Evolutionary conservation across 139 green algal species (phyloP), one percentile per base, ranked within the genome.

Genomic region (Klebsormidium nitens): DNA sequence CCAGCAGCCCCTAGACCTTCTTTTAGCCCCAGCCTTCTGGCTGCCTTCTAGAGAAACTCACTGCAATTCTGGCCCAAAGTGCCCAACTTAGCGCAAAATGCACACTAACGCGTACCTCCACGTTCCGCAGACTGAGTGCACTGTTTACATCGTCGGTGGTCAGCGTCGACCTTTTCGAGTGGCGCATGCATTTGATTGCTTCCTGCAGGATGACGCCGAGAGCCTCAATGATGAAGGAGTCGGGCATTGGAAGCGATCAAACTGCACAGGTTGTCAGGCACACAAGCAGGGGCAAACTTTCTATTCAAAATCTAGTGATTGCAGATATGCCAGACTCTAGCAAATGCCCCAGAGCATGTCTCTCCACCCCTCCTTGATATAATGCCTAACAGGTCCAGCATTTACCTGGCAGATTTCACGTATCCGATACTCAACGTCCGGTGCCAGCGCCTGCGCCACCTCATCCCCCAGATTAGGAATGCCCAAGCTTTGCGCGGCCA

Each of bases 391-490:
- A 50, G 14, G 14, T 50, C 42, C 11, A 50, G 42, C 14, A 59
- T 26, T 35, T n/a, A 85, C 69, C 87, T 96, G 91, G 26, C 96
- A 85, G 32, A 96, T 80, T 62, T 96, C 90, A 2, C 92, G 83
- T 64, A 96, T 39, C 0, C 89, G 74, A 64, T 95, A 94, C 48
- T 97, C 92, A 14, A 96, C 89, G 56, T 97, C 87, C 28, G 90
- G 87, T 3, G 78, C 78, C n/a, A 84, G 68, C 3, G 71, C 49
- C 5, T 42, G 37, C 1, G 71, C 61, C 8, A 69, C 71, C 5
- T 78, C 71, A 47, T 66, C 44, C 19, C 34, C n/a, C 2, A 78
- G 63, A 5, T 50, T 60, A 8, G 42, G 31, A n/a, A 78, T 67
- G 36, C 71, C 71, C 5, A 74, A 66, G 31, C 14, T 67, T 28